Conservation (phyloP, 1,139 yeast genomes). For the Blastobotrys persicus region DNA sequence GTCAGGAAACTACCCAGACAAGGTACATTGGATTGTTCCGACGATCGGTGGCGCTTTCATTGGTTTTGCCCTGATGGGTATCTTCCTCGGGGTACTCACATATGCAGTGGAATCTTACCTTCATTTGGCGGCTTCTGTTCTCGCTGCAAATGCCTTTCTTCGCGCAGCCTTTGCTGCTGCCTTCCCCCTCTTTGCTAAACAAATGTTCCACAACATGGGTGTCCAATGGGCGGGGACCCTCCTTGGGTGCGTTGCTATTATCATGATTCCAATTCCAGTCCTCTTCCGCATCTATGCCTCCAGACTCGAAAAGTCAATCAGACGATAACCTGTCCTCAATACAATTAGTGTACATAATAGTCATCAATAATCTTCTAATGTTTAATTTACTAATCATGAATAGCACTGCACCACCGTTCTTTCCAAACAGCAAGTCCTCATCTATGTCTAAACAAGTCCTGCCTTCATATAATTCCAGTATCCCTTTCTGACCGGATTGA, state of each 20-base stretch:
- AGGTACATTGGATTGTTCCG: slow-evolving; percentile 79
- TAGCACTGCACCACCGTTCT: too few relatives aligned
- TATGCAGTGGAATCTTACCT: slow-evolving; percentile 77
- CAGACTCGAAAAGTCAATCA: slow-evolving; percentile 48
- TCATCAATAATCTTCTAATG: background rate
- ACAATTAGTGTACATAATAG: background rate
- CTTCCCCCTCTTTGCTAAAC: slow-evolving; percentile 74
- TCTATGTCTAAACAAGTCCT: background rate
- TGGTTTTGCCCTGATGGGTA: slow-evolving; percentile 70
- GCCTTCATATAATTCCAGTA: slow-evolving; percentile 52
- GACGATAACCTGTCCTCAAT: background rate
- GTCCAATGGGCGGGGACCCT: slow-evolving; percentile 78
- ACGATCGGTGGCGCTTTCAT: slow-evolving; percentile 65
- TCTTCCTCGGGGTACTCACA: slow-evolving; percentile 71
- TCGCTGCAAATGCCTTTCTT: slow-evolving; percentile 83
- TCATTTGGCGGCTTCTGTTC: slow-evolving; percentile 78
- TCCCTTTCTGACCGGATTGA: slow-evolving; percentile 65
- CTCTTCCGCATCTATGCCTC: slow-evolving; percentile 46
- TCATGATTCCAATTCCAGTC: slow-evolving; percentile 68
- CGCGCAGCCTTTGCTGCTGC: slow-evolving; percentile 69
- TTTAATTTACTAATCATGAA: background rate
- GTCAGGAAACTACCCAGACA: slow-evolving; percentile 68
- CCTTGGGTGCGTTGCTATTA: slow-evolving; percentile 63
- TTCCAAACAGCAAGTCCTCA: background rate
- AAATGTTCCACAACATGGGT: slow-evolving; percentile 71